Evolutionary conservation across 345 rosid species (phyloP).

Genomic region (Anastatica hierochuntica): DNA sequence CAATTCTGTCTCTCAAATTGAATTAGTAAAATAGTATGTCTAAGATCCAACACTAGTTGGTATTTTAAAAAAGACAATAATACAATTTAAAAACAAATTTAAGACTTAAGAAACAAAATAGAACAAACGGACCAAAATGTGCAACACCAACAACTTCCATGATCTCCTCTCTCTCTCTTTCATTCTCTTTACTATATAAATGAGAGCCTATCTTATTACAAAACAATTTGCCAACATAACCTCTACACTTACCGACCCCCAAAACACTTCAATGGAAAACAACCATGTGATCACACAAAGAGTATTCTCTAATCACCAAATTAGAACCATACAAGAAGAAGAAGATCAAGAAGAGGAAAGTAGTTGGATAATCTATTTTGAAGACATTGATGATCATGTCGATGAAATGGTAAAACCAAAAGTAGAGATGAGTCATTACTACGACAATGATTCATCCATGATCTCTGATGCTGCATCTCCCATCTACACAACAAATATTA

Average conservation of each 20-base stretch:
- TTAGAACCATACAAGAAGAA: conserved; percentile 15
- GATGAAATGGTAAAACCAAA: conserved; percentile 8
- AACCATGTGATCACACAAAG: conserved; percentile 10
- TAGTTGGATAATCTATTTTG: conserved; percentile 24
- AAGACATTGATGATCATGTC: conserved; percentile 14
- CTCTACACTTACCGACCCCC: conserved; percentile 7
- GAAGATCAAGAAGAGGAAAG: conserved; percentile 21
- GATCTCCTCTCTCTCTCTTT: conserved; percentile 10
- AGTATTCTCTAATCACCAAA: conserved; percentile 16
- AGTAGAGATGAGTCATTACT: conserved; percentile 9
- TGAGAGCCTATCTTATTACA: neutral
- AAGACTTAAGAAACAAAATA: no score
- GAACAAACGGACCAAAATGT: conserved; percentile 21
- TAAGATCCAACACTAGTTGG: no score
- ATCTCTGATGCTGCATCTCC: conserved; percentile 30
- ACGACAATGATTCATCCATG: conserved; percentile 18
- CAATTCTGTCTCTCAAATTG: no score
- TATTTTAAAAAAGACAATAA: no score
- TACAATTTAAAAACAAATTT: neutral
- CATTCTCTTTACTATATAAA: conserved; percentile 2
- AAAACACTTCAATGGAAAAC: conserved; percentile 27
- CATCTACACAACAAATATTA: conserved; percentile 5
- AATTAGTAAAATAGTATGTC: no score
- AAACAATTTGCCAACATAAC: conserved; percentile 11
- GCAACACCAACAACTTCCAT: conserved; percentile 29